A percentile compares a stretch with the other conserved stretches of the same genome.
Evolutionary conservation across 805 yeast species (phyloP).

Genomic region (Kodamaea neixiangensis): DNA sequence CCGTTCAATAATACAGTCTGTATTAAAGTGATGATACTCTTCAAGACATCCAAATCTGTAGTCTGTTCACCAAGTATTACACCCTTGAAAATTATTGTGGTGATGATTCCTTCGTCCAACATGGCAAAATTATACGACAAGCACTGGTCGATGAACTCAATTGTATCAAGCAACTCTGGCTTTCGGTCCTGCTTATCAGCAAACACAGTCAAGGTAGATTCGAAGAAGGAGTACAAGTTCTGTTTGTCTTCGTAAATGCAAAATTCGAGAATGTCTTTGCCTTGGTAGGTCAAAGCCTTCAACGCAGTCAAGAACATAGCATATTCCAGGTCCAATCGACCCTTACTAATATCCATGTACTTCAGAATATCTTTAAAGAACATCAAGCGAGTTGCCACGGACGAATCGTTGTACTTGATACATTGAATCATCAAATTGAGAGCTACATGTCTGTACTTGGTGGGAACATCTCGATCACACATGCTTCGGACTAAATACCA

Average conservation of each 20-base stretch:
- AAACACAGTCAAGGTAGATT: slow-evolving; percentile 1
- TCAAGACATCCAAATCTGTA: slow-evolving; percentile 27
- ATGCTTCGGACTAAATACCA: slow-evolving; percentile 71
- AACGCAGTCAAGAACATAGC: slow-evolving; percentile 51
- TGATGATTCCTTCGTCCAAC: slow-evolving; percentile 40
- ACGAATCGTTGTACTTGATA: slow-evolving; percentile 52
- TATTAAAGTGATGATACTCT: slow-evolving; percentile 42
- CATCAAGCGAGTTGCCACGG: slow-evolving; percentile 49
- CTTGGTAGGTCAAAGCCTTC: slow-evolving; percentile 49
- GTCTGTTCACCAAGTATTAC: slow-evolving; percentile 28
- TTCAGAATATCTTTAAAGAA: slow-evolving; percentile 61
- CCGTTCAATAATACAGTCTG: slow-evolving; percentile 49
- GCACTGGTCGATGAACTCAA: slow-evolving; percentile 44
- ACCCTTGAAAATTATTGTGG: slow-evolving; percentile 31
- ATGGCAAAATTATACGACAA: slow-evolving; percentile 49
- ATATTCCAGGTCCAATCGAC: slow-evolving; percentile 49
- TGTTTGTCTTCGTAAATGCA: slow-evolving; percentile 43
- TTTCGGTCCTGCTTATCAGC: slow-evolving; percentile 12
- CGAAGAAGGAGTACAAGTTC: slow-evolving; percentile 22
- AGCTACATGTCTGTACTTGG: slow-evolving; percentile 44
- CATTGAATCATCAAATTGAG: slow-evolving; percentile 57
- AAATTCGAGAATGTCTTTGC: slow-evolving; percentile 54
- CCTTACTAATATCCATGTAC: slow-evolving; percentile 36
- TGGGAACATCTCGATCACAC: slow-evolving; percentile 44
- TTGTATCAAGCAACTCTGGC: slow-evolving; percentile 17